A percentile compares a stretch with the other conserved stretches of the same genome.
Conservation (phyloP, 2,329 filamentous ascomycete genomes). For the Claviceps quebecensis region DNA sequence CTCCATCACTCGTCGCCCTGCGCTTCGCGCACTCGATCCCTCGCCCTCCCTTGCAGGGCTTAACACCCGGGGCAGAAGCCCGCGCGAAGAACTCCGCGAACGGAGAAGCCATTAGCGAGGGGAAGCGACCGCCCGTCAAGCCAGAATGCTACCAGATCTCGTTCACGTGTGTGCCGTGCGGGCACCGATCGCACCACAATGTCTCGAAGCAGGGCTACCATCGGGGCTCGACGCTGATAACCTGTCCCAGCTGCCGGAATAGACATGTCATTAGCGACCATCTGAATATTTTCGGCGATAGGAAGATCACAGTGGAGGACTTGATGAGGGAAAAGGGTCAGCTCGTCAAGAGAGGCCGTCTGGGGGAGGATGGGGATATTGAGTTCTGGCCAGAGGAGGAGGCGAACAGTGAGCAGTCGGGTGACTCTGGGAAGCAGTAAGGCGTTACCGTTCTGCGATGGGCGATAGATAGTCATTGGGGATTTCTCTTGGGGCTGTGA, state of each 20-base stretch:
- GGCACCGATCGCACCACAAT: constrained; percentile 63
- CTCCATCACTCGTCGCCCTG: constrained; percentile 7
- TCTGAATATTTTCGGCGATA: constrained; percentile 62
- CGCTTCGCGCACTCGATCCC: constrained; percentile 24
- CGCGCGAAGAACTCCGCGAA: constrained; percentile 2
- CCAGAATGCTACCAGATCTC: constrained; percentile 71
- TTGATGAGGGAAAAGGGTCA: constrained; percentile 63
- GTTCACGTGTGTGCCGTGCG: constrained; percentile 87
- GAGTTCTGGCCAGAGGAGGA: constrained; percentile 78
- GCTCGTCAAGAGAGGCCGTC: constrained; percentile 54
- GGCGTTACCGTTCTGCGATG: not conserved
- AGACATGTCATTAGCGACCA: constrained; percentile 89
- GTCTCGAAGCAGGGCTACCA: constrained; percentile 95
- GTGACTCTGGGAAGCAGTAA: not conserved
- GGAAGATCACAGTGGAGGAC: constrained; percentile 58
- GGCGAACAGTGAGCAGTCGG: constrained; percentile 11
- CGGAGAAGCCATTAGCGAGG: constrained; percentile 15
- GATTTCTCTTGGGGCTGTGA: not conserved
- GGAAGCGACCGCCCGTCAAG: constrained; percentile 15
- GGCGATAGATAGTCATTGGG: not conserved
- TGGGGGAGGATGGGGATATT: constrained; percentile 69
- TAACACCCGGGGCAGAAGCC: constrained; percentile 4
- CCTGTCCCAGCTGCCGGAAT: constrained; percentile 74
- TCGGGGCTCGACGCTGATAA: constrained; percentile 73
- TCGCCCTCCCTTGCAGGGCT: constrained; percentile 9